phyloP scores from a whole-genome alignment of 2,329 filamentous ascomycete genomes.

The Pseudogymnoascus sp. region DNA sequence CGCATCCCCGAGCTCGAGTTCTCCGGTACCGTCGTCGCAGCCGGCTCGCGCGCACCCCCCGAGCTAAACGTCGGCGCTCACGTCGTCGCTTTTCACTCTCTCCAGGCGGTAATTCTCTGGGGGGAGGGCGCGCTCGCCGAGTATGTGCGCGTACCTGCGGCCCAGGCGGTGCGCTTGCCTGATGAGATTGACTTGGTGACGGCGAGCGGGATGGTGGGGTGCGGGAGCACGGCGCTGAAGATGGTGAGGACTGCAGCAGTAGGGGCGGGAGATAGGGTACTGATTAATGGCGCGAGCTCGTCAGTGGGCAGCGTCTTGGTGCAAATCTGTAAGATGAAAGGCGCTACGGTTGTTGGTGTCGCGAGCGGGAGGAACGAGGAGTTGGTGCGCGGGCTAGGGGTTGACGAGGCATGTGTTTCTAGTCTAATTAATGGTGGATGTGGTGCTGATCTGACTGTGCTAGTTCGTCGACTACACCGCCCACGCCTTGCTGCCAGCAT shows the following conservation, averaged over 20 bases:
- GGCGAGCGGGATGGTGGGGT: background rate
- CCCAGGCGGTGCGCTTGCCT: background rate
- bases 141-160: background rate
- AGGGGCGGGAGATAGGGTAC: slow-evolving; percentile 7
- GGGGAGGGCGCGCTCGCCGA: background rate
- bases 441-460: background rate
- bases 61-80: slow-evolving; percentile 10
- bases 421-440: background rate
- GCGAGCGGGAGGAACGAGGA: slow-evolving; percentile 12
- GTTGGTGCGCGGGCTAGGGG: slow-evolving; percentile 12
- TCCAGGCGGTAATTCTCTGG: background rate
- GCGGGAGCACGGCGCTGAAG: slow-evolving; percentile 7
- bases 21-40: slow-evolving; percentile 11
- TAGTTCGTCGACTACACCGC: slow-evolving; percentile 4
- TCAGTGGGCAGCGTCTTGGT: slow-evolving; percentile 10
- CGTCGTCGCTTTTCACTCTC: background rate
- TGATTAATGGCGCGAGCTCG: slow-evolving; percentile 13
- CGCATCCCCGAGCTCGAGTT: slow-evolving; percentile 12
- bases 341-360: slow-evolving; percentile 9
- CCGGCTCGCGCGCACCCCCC: slow-evolving; percentile 6
- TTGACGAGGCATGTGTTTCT: slow-evolving; percentile 9
- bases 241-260: slow-evolving; percentile 10
- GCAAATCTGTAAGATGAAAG: slow-evolving; percentile 12
- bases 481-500: slow-evolving; percentile 1
- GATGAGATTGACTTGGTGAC: background rate